A percentile compares a stretch with the other conserved stretches of the same genome.
phyloP scores from a whole-genome alignment of 768 basidiomycete species.

The Termitomyces sp. region DNA sequence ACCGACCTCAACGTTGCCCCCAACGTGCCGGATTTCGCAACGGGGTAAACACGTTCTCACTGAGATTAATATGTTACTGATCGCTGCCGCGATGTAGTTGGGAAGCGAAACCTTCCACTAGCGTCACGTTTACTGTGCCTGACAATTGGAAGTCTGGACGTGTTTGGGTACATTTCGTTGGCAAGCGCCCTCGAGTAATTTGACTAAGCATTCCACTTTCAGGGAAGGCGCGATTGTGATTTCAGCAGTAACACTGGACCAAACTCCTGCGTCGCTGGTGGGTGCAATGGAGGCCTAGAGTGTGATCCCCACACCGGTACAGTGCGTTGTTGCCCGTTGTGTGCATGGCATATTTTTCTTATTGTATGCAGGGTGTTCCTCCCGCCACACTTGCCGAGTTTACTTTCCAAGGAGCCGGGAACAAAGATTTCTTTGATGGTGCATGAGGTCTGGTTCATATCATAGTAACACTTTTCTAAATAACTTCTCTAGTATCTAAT shows the following conservation, averaged over 20 bases:
- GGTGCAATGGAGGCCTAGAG: constrained; percentile 40
- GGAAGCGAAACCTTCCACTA: not conserved
- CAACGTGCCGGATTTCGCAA: not conserved
- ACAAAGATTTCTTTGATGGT: constrained; percentile 59
- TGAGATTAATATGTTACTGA: too few species aligned
- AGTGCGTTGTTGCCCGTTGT: constrained; percentile 19
- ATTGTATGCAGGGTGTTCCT: constrained; percentile 41
- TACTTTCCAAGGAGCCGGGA: constrained; percentile 40
- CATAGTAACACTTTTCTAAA: not conserved
- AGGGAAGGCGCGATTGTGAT: constrained; percentile 63
- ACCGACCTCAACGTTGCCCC: not conserved
- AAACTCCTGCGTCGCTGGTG: constrained; percentile 13
- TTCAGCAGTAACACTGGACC: constrained; percentile 47
- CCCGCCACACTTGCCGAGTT: constrained; percentile 68
- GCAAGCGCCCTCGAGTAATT: not conserved
- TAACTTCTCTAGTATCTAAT: constrained; percentile 38
- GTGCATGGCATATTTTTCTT: too few species aligned
- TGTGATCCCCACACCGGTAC: constrained; percentile 50
- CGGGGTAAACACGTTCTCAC: not conserved
- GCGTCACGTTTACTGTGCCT: constrained; percentile 32
- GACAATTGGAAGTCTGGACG: constrained; percentile 64
- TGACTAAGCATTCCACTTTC: constrained; percentile 7
- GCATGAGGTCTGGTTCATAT: not conserved
- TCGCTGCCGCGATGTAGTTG: not conserved
- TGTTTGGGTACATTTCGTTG: constrained; percentile 38